phyloP scores from a whole-genome alignment of 208 protist species.

The Acanthamoeba triangularis region DNA sequence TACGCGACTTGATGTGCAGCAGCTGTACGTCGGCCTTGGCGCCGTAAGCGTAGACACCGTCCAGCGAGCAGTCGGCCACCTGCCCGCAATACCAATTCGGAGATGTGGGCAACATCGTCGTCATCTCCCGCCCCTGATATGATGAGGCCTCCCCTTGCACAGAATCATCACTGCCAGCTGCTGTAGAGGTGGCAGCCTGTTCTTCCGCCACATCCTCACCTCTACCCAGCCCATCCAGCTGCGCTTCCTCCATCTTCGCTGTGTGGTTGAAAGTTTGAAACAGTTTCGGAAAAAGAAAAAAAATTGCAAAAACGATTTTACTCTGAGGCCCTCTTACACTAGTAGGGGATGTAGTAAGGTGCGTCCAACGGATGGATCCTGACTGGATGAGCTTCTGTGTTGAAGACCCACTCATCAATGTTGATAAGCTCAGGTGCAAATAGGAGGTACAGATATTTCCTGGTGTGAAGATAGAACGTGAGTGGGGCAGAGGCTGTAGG shows the following conservation, averaged over 20 bases:
- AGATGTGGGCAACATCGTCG: conserved; percentile 60
- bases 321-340: too few relatives aligned
- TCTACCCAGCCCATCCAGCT: too few relatives aligned
- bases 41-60: conserved; percentile 21
- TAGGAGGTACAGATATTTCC: conserved; percentile 95
- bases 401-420: conserved; percentile 95
- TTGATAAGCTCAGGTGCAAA: conserved; percentile 90
- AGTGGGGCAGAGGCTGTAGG: too few relatives aligned
- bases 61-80: conserved; percentile 13
- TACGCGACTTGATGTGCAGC: conserved; percentile 32
- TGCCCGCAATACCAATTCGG: conserved; percentile 67
- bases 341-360: conserved; percentile 61
- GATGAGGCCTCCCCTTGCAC: too few relatives aligned
- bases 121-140: neutral
- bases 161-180: too few relatives aligned
- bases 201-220: too few relatives aligned
- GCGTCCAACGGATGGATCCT: neutral
- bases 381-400: conserved; percentile 95
- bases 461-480: neutral
- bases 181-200: too few relatives aligned
- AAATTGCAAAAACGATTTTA: too few relatives aligned
- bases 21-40: conserved; percentile 62
- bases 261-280: too few relatives aligned
- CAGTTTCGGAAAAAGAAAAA: too few relatives aligned
- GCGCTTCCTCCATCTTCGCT: too few relatives aligned